Conservation (phyloP, 2,329 filamentous ascomycete genomes). For the Hymenoscyphus scutula region DNA sequence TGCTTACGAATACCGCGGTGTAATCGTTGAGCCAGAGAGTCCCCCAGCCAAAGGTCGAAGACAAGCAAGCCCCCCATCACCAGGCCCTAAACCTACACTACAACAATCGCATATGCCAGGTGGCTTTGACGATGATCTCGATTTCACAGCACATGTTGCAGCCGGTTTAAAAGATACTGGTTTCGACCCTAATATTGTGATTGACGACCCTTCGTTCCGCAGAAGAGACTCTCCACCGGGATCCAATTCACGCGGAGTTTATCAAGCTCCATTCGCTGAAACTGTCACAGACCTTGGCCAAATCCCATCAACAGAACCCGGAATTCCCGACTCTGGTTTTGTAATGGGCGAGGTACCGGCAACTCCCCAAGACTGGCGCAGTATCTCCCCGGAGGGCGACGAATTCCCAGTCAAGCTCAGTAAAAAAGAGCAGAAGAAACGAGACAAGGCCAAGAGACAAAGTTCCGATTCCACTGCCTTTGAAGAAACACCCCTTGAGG, state of each 20-base stretch:
- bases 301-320: slow-evolving; percentile 15
- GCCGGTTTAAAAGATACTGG: slow-evolving; percentile 67
- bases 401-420: slow-evolving; percentile 33
- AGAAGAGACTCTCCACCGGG: slow-evolving; percentile 62
- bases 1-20: slow-evolving; percentile 27
- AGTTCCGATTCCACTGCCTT: slow-evolving; percentile 23
- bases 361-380: slow-evolving; percentile 41
- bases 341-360: slow-evolving; percentile 48
- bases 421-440: slow-evolving; percentile 44
- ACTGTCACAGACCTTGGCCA: slow-evolving; percentile 45
- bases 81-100: slow-evolving; percentile 56
- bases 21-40: slow-evolving; percentile 29
- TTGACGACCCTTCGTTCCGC: slow-evolving; percentile 62
- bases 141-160: slow-evolving; percentile 67
- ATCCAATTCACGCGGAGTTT: slow-evolving; percentile 50
- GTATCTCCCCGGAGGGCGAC: slow-evolving; percentile 36
- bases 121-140: slow-evolving; percentile 63
- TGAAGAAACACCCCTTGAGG: slow-evolving; percentile 20
- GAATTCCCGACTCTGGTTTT: slow-evolving; percentile 38
- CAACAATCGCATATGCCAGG: slow-evolving; percentile 55
- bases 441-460: slow-evolving; percentile 41
- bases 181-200: slow-evolving; percentile 69
- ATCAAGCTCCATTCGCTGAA: slow-evolving; percentile 50
- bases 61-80: slow-evolving; percentile 45
- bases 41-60: slow-evolving; percentile 18